A percentile compares a stretch with the other conserved stretches of the same genome.
Conservation (phyloP, 805 yeast genomes). For the Metschnikowia chrysomelidarum region DNA sequence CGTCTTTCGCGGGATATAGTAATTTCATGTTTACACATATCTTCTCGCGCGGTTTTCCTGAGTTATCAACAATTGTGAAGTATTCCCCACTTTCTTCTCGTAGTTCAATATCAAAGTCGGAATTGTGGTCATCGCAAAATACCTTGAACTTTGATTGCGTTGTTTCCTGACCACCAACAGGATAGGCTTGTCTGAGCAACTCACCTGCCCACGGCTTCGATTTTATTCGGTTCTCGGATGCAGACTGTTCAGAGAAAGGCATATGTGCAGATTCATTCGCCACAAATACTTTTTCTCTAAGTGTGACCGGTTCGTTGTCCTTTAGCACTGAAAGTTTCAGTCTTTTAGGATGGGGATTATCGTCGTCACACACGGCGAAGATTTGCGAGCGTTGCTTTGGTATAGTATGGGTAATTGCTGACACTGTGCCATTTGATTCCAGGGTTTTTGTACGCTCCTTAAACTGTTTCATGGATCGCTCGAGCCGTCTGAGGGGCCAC, state of each 20-base stretch:
- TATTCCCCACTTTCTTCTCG: conserved; percentile 29
- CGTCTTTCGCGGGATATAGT: conserved; percentile 43
- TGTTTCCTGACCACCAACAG: conserved; percentile 22
- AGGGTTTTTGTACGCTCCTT: conserved; percentile 14
- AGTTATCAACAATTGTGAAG: conserved; percentile 48
- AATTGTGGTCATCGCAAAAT: conserved; percentile 15
- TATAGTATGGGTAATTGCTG: too few relatives aligned
- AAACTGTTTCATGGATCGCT: conserved; percentile 43
- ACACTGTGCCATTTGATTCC: too few relatives aligned
- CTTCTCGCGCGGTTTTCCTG: conserved; percentile 61
- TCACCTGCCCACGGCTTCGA: conserved; percentile 68
- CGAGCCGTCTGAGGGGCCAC: conserved; percentile 51
- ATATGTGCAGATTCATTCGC: conserved; percentile 41
- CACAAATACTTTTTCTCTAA: conserved; percentile 21
- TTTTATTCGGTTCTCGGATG: conserved; percentile 60
- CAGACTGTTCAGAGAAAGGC: conserved; percentile 40
- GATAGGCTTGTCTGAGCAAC: conserved; percentile 47
- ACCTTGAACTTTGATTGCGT: conserved; percentile 29
- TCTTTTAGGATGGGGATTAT: conserved; percentile 15
- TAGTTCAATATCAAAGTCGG: conserved; percentile 9
- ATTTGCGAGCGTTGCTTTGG: conserved; percentile 23
- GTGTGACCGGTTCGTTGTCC: conserved; percentile 10
- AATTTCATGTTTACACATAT: conserved; percentile 60
- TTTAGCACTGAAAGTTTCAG: conserved; percentile 40
- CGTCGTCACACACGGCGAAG: conserved; percentile 11